Evolutionary conservation across 2,329 filamentous ascomycete genomes (phyloP).

Genomic region (Tolypocladium endophyticum): DNA sequence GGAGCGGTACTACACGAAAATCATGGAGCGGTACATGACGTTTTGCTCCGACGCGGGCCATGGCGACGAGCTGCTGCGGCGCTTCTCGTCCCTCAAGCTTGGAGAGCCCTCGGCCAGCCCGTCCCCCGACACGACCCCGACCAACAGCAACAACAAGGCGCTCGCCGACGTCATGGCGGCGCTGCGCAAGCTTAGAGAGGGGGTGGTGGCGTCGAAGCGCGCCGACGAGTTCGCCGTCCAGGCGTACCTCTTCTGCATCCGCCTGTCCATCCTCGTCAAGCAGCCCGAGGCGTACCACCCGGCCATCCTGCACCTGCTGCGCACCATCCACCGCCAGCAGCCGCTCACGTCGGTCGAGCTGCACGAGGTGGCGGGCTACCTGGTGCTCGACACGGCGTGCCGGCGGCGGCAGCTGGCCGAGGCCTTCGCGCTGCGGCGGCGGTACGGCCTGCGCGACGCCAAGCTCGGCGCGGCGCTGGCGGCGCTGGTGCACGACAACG

Average conservation of each 20-base stretch:
- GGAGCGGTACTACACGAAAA: slow-evolving; percentile 76
- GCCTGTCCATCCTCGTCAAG: slow-evolving; percentile 67
- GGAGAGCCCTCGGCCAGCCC: slow-evolving; percentile 1
- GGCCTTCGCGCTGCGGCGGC: slow-evolving; percentile 57
- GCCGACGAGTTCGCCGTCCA: slow-evolving; percentile 75
- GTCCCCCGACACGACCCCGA: neutral
- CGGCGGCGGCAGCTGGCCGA: slow-evolving; percentile 64
- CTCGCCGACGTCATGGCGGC: slow-evolving; percentile 69
- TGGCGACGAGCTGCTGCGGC: slow-evolving; percentile 61
- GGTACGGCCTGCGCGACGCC: slow-evolving; percentile 53
- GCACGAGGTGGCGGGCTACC: slow-evolving; percentile 69
- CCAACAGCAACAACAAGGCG: slow-evolving; percentile 39
- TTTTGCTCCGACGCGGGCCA: slow-evolving; percentile 71
- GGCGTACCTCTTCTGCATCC: slow-evolving; percentile 85
- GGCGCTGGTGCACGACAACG: slow-evolving; percentile 73
- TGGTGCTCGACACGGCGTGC: slow-evolving; percentile 82
- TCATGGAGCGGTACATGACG: slow-evolving; percentile 79
- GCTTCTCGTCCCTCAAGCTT: slow-evolving; percentile 55
- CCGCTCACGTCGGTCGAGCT: slow-evolving; percentile 63
- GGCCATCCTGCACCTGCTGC: slow-evolving; percentile 69
- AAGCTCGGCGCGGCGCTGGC: slow-evolving; percentile 58
- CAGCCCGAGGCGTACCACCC: slow-evolving; percentile 86
- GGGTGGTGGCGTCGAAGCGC: slow-evolving; percentile 68
- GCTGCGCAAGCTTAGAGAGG: slow-evolving; percentile 86
- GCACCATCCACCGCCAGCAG: slow-evolving; percentile 55